A percentile compares a stretch with the other conserved stretches of the same genome.
phyloP scores from a whole-genome alignment of 495 filamentous ascomycete genomes.

The Hyaloscypha variabilis region DNA sequence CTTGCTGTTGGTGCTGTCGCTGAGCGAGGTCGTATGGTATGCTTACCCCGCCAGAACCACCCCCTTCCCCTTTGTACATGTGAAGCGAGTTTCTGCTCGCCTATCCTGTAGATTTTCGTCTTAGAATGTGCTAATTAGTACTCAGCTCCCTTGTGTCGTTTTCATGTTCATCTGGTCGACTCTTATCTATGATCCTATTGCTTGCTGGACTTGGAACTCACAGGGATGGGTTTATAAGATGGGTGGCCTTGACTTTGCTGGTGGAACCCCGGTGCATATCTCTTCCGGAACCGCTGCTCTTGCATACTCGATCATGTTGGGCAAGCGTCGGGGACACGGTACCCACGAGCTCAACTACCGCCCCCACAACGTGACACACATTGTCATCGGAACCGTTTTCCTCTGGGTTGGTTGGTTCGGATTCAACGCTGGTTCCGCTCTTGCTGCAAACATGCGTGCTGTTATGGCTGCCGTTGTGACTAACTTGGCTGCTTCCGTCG shows the following conservation, averaged over 20 bases:
- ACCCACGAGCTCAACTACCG: conserved; percentile 75
- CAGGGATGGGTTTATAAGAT: conserved; percentile 80
- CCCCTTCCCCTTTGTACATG: too few relatives aligned
- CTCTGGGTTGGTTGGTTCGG: conserved; percentile 99
- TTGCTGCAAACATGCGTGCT: conserved; percentile 85
- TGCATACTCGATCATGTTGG: conserved; percentile 79
- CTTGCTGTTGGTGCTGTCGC: conserved; percentile 91
- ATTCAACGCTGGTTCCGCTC: conserved; percentile 95
- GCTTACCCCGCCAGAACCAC: neutral
- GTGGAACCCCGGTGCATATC: conserved; percentile 96
- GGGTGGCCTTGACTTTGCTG: conserved; percentile 94
- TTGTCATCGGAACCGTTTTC: conserved; percentile 96
- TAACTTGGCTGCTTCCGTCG: conserved; percentile 78
- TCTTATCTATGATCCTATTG: conserved; percentile 91
- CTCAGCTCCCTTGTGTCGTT: conserved; percentile 74
- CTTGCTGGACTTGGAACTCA: conserved; percentile 98
- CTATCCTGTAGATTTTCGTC: neutral
- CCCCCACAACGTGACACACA: conserved; percentile 96
- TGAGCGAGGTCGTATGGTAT: conserved; percentile 83
- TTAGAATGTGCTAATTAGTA: neutral
- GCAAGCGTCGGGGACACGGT: conserved; percentile 82
- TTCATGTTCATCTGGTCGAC: conserved; percentile 98
- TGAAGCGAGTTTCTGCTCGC: neutral
- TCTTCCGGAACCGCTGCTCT: conserved; percentile 87
- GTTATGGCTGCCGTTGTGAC: conserved; percentile 77